phyloP scores from a whole-genome alignment of 306 rosid genomes.

The Begonia peltatifolia region DNA sequence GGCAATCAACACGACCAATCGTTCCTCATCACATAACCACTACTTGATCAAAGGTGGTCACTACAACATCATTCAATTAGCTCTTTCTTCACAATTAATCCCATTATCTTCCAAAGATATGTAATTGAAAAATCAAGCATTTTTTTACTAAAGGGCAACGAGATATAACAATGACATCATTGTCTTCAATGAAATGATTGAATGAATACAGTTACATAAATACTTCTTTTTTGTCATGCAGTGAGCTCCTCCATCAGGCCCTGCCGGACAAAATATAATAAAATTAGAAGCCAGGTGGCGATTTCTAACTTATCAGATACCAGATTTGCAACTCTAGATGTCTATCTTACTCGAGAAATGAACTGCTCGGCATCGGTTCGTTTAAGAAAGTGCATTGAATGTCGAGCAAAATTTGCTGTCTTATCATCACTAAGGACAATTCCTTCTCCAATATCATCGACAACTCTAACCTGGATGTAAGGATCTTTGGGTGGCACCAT shows the following conservation, averaged over 20 bases:
- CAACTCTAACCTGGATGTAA: constrained; percentile 77
- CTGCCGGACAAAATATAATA: constrained; percentile 20
- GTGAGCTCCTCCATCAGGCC: constrained; percentile 90
- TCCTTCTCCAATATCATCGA: constrained; percentile 71
- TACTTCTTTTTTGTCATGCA: constrained; percentile 16
- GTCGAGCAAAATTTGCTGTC: constrained; percentile 58
- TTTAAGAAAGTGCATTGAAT: constrained; percentile 89
- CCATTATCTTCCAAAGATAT: too few relatives aligned
- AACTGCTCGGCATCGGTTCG: constrained; percentile 83
- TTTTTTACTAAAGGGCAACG: too few relatives aligned
- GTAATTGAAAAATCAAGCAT: too few relatives aligned
- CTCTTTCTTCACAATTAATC: too few relatives aligned
- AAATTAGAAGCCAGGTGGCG: constrained; percentile 5
- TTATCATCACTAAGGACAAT: constrained; percentile 67
- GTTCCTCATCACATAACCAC: too few relatives aligned
- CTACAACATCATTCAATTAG: too few relatives aligned
- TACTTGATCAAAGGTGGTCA: too few relatives aligned
- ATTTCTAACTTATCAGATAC: neutral
- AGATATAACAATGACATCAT: too few relatives aligned
- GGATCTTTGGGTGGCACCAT: constrained; percentile 98
- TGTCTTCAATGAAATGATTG: too few relatives aligned
- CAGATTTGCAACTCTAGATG: neutral
- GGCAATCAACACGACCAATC: too few relatives aligned
- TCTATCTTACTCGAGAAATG: constrained; percentile 43
- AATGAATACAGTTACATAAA: too few relatives aligned